Percentiles rank a stretch among this genome's conserved stretches.
phyloP scores from a whole-genome alignment of 2,329 filamentous ascomycete genomes.

The Zalaria obscura region DNA sequence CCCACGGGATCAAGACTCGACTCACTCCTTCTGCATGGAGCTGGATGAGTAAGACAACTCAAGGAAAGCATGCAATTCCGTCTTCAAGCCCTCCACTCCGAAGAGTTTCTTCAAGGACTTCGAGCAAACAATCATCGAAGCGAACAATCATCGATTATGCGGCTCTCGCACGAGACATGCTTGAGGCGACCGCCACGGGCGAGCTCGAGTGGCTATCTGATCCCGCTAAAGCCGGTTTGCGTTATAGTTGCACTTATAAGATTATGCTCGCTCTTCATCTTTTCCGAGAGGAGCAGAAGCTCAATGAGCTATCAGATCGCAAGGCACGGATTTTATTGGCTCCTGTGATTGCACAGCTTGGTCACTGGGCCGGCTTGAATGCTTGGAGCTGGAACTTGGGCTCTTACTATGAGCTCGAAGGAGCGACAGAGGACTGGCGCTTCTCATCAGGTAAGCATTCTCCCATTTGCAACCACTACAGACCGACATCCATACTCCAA shows the following conservation, averaged over 20 bases:
- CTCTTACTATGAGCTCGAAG: slow-evolving; percentile 47
- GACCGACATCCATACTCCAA: too few relatives aligned
- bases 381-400: slow-evolving; percentile 41
- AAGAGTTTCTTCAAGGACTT: too few relatives aligned
- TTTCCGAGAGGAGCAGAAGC: slow-evolving; percentile 76
- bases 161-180: slow-evolving; percentile 4
- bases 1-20: too few relatives aligned
- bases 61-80: too few relatives aligned
- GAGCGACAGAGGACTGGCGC: slow-evolving; percentile 29
- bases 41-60: too few relatives aligned
- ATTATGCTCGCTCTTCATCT: slow-evolving; percentile 61
- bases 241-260: slow-evolving; percentile 7
- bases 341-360: slow-evolving; percentile 68
- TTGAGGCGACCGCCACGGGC: slow-evolving; percentile 3
- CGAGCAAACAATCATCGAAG: too few relatives aligned
- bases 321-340: slow-evolving; percentile 30
- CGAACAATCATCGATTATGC: slow-evolving; percentile 4
- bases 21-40: too few relatives aligned
- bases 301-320: slow-evolving; percentile 35
- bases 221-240: slow-evolving; percentile 37
- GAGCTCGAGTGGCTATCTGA: slow-evolving; percentile 6
- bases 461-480: not conserved
- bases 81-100: too few relatives aligned
- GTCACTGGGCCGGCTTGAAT: slow-evolving; percentile 65
- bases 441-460: slow-evolving; percentile 16